Evolutionary conservation across 768 basidiomycete genomes (phyloP).

Genomic region (Rhizopogon salebrosus): DNA sequence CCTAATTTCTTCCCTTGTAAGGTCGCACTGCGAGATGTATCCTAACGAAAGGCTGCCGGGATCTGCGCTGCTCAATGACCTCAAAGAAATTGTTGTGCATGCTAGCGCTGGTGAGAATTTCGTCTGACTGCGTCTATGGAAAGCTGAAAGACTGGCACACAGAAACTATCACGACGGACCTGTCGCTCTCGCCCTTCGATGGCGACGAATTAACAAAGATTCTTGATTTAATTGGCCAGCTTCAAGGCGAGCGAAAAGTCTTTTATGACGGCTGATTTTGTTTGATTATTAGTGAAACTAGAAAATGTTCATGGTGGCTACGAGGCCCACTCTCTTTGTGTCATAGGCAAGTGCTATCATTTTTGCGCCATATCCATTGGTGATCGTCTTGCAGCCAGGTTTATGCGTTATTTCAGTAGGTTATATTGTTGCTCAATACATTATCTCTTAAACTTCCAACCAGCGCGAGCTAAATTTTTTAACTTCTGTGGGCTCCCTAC

Average conservation of each 20-base stretch:
- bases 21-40: constrained; percentile 7
- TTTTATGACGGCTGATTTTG: background rate
- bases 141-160: constrained; percentile 12
- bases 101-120: constrained; percentile 16
- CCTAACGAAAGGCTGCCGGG: background rate
- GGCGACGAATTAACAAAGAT: constrained; percentile 3
- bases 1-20: background rate
- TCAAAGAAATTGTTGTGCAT: constrained; percentile 1
- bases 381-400: constrained; percentile 25
- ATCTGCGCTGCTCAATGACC: background rate
- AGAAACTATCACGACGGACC: constrained; percentile 4
- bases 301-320: background rate
- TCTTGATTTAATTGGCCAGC: constrained; percentile 4
- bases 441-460: background rate
- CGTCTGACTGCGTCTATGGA: background rate
- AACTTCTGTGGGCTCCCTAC: constrained; percentile 43
- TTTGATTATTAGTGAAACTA: background rate
- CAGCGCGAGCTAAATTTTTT: constrained; percentile 31
- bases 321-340: background rate
- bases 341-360: background rate
- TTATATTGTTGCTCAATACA: background rate
- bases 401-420: constrained; percentile 41
- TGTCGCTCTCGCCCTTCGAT: constrained; percentile 7
- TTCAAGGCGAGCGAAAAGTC: background rate
- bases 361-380: background rate